Conservation (phyloP, 331 rosid genomes). For the Stylosanthes scabra region DNA sequence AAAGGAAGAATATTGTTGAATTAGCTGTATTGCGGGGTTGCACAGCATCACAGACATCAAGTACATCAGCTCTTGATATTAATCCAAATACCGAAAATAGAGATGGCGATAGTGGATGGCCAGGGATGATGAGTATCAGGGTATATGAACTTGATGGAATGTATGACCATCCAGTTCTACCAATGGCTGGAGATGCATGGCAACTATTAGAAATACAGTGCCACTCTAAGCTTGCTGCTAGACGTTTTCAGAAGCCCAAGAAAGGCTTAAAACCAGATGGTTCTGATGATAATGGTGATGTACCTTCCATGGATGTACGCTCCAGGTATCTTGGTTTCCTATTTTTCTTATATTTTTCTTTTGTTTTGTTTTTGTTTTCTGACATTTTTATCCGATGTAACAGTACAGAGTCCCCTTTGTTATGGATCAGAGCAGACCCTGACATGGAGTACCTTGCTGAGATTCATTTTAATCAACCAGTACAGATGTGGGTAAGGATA, state of each 20-base stretch:
- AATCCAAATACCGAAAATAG: conserved; percentile 76
- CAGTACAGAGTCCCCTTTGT: conserved; percentile 89
- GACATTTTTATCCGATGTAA: conserved; percentile 30
- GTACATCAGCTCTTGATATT: conserved; percentile 57
- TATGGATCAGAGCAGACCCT: conserved; percentile 99
- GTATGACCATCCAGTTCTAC: conserved; percentile 97
- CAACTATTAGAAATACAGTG: conserved; percentile 94
- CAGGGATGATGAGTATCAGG: conserved; percentile 99
- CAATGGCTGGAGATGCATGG: conserved; percentile 94
- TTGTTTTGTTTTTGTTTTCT: conserved; percentile 32
- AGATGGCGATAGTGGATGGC: conserved; percentile 91
- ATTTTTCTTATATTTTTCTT: background rate
- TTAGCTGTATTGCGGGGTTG: conserved; percentile 93
- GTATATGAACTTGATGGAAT: conserved; percentile 95
- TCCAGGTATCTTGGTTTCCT: conserved; percentile 61
- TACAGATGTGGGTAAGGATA: conserved; percentile 99
- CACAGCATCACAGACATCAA: conserved; percentile 66
- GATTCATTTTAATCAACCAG: conserved; percentile 87
- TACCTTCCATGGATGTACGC: conserved; percentile 77
- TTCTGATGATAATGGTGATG: conserved; percentile 91
- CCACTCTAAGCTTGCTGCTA: conserved; percentile 93
- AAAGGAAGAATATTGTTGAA: conserved; percentile 94
- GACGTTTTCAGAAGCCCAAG: conserved; percentile 90
- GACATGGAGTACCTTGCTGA: conserved; percentile 99
- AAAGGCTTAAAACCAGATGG: conserved; percentile 87